These are phyloP conservation scores for Microthlaspi erraticum DNA, from an alignment of 345 rosid species.

Conservation along the genomic window DNA sequence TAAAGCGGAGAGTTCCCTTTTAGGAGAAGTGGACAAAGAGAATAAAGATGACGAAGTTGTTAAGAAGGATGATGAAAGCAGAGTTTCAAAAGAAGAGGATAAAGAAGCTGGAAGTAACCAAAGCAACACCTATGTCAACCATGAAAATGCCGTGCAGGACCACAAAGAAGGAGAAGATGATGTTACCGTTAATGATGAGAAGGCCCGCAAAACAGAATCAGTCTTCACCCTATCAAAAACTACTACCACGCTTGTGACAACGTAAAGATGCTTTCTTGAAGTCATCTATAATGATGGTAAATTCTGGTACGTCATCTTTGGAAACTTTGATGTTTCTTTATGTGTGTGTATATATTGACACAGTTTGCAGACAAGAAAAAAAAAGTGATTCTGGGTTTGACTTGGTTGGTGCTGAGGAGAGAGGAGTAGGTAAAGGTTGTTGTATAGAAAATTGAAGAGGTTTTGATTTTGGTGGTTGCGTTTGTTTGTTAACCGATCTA, in stretches of 20 bases:
- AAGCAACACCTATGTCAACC: conserved; percentile 39
- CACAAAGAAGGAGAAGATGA: conserved; percentile 45
- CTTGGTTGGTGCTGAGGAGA: conserved; percentile 50
- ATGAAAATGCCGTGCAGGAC: conserved; percentile 41
- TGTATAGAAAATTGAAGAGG: conserved; percentile 61
- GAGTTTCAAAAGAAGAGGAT: conserved; percentile 41
- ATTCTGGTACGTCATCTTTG: conserved; percentile 40
- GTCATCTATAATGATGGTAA: conserved; percentile 40
- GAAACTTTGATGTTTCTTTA: conserved; percentile 21
- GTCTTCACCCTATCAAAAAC: conserved; percentile 49
- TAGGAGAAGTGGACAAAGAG: conserved; percentile 48
- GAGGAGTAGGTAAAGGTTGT: conserved; percentile 42
- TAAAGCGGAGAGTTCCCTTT: conserved; percentile 39
- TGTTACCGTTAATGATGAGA: conserved; percentile 39
- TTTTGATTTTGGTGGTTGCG: conserved; percentile 50
- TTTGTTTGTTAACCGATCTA: conserved; percentile 39
- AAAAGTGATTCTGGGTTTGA: conserved; percentile 42
- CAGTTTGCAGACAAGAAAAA: conserved; percentile 31
- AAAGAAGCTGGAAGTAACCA: conserved; percentile 43
- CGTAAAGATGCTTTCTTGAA: conserved; percentile 44
- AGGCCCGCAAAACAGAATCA: conserved; percentile 46
- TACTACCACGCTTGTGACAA: conserved; percentile 51
- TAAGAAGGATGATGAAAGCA: conserved; percentile 41
- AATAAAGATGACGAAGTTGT: conserved; percentile 48
- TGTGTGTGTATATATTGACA: conserved; percentile 58